phyloP scores from a whole-genome alignment of 805 yeast species.

The Candida alai region DNA sequence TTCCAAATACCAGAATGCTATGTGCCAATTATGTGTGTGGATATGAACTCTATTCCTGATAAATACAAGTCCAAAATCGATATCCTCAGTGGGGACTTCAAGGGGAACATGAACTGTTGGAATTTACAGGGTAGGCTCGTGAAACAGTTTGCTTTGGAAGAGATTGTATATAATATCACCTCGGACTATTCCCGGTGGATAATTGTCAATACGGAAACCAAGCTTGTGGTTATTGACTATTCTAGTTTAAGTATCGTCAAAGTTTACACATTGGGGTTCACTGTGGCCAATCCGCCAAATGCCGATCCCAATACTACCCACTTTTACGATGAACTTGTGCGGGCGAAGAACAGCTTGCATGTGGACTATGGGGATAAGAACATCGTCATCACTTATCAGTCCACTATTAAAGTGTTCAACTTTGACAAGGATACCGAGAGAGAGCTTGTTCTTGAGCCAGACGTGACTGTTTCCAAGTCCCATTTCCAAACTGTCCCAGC shows the following conservation, averaged over 20 bases:
- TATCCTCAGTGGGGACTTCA: conserved; percentile 20
- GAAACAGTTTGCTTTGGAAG: conserved; percentile 10
- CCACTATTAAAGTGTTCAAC: conserved; percentile 22
- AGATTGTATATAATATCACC: conserved; percentile 14
- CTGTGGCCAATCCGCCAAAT: conserved; percentile 9
- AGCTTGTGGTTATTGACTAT: conserved; percentile 19
- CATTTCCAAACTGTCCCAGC: conserved; percentile 16
- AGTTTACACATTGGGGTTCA: conserved; percentile 15
- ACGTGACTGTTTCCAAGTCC: conserved; percentile 13
- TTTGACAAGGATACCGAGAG: conserved; percentile 11
- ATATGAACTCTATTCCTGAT: conserved; percentile 15
- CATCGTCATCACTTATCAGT: conserved; percentile 20
- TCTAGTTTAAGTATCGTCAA: conserved; percentile 7
- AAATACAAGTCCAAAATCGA: conserved; percentile 22
- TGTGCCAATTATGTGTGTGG: conserved; percentile 17
- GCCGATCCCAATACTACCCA: conserved; percentile 2
- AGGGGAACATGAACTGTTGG: conserved; percentile 26
- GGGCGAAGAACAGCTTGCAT: conserved; percentile 16
- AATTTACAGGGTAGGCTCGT: conserved; percentile 18
- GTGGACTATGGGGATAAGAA: conserved; percentile 32
- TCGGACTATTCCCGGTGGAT: conserved; percentile 27
- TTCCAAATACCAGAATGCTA: conserved; percentile 3
- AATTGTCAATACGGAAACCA: conserved; percentile 16
- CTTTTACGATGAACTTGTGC: conserved; percentile 6
- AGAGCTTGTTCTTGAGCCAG: conserved; percentile 13